Evolutionary conservation across 169 alveolate genomes (phyloP).

Genomic region (Cyclospora cayetanensis): DNA sequence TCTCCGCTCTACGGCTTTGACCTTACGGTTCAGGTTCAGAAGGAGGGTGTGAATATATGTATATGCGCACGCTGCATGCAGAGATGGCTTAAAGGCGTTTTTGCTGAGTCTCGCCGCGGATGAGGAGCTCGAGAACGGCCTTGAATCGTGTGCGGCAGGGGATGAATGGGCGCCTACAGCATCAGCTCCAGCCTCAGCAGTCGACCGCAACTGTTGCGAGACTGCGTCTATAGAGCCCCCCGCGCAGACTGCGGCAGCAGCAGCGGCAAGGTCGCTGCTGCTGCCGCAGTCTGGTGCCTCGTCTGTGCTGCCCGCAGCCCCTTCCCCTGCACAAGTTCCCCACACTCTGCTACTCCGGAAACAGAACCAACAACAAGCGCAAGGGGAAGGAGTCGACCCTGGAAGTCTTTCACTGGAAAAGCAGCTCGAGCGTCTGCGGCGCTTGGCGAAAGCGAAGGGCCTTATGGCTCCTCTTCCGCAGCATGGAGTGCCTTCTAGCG

Average conservation of each 20-base stretch:
- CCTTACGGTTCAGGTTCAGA: not conserved
- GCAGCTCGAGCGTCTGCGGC: conserved; percentile 32
- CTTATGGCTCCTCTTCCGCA: not conserved
- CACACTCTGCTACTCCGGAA: not conserved
- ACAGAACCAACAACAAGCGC: not conserved
- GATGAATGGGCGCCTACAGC: not conserved
- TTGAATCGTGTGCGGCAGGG: not conserved
- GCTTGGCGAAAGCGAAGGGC: not conserved
- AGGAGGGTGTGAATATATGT: no score
- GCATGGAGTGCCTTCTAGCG: not conserved
- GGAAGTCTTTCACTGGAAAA: not conserved
- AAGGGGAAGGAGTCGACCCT: not conserved
- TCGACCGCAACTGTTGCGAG: no score
- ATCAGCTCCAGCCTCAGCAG: not conserved
- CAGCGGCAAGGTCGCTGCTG: no score
- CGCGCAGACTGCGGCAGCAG: not conserved
- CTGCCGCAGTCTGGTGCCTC: no score
- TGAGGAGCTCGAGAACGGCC: not conserved
- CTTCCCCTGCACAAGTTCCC: not conserved
- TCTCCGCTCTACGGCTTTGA: not conserved
- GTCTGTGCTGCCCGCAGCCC: no score
- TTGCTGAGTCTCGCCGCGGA: not conserved
- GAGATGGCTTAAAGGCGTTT: not conserved
- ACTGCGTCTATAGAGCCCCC: no score
- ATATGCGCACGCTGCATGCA: not conserved